These are phyloP conservation scores for Saturnispora besseyi DNA, from an alignment of 805 yeast genomes.

Conservation along the genomic window DNA sequence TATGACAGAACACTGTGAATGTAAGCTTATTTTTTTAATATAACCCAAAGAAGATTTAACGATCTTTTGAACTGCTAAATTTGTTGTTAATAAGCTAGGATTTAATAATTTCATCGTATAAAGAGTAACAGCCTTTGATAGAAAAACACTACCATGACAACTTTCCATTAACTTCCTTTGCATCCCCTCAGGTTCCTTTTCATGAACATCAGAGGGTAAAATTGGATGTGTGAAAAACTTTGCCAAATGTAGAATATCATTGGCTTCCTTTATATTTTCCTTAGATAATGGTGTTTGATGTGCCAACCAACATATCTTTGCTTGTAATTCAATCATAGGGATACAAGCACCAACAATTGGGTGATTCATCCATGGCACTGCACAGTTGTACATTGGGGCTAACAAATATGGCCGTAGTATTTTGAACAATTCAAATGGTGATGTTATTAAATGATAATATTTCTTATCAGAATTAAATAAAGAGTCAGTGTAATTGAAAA, in stretches of 20 bases:
- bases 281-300: conserved; percentile 14
- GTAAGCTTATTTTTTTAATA: conserved; percentile 10
- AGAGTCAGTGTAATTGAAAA: conserved; percentile 34
- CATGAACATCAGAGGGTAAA: conserved; percentile 11
- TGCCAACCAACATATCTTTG: conserved; percentile 30
- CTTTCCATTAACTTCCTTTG: conserved; percentile 16
- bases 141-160: conserved; percentile 14
- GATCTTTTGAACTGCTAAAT: conserved; percentile 7
- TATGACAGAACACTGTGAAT: conserved; percentile 12
- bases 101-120: conserved; percentile 12
- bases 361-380: conserved; percentile 33
- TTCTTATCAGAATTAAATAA: conserved; percentile 27
- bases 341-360: conserved; percentile 34
- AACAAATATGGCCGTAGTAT: conserved; percentile 24
- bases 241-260: conserved; percentile 9
- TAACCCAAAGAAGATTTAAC: conserved; percentile 9
- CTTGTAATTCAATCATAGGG: conserved; percentile 30
- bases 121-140: conserved; percentile 12
- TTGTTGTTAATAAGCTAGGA: conserved; percentile 6
- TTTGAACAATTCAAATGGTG: conserved; percentile 34
- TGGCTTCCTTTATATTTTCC: conserved; percentile 1
- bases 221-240: conserved; percentile 13
- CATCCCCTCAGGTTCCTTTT: conserved; percentile 13
- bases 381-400: conserved; percentile 28
- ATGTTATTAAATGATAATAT: conserved; percentile 27